These are phyloP conservation scores for Tardiomyces depauwii DNA, from an alignment of 1,139 yeast genomes.

Conservation along the genomic window DNA sequence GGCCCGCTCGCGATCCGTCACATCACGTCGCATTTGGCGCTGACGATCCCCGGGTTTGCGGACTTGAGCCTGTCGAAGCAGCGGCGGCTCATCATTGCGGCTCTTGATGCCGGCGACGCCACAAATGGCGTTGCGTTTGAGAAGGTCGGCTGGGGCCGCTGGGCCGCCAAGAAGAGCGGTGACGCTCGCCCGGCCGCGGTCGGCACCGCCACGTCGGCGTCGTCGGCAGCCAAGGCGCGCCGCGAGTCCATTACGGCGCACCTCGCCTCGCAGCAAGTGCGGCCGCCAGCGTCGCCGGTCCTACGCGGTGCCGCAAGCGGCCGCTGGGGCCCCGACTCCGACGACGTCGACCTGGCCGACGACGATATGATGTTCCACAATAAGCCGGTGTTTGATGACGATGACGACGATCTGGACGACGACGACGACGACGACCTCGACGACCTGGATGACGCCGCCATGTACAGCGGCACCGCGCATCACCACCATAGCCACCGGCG, in stretches of 20 bases:
- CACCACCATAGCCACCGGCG: constrained; percentile 2
- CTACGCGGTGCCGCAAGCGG: constrained; percentile 10
- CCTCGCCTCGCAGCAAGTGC: constrained; percentile 5
- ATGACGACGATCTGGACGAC: constrained; percentile 13
- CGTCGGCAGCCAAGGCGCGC: constrained; percentile 9
- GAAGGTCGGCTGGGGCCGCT: constrained; percentile 97
- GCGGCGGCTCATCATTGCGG: constrained; percentile 80
- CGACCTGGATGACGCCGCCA: constrained; percentile 16
- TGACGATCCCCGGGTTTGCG: constrained; percentile 72
- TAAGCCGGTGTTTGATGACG: constrained; percentile 21
- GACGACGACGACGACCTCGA: constrained; percentile 27
- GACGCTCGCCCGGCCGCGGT: constrained; percentile 17
- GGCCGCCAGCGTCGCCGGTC: constrained; percentile 16
- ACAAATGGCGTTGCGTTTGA: constrained; percentile 61
- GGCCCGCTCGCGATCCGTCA: constrained; percentile 91
- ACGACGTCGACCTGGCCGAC: constrained; percentile 24
- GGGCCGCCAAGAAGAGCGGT: constrained; percentile 62
- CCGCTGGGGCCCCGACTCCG: constrained; percentile 9
- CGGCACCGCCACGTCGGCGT: constrained; percentile 11
- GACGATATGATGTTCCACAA: constrained; percentile 15
- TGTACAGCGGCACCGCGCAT: constrained; percentile 4
- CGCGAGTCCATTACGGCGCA: constrained; percentile 44
- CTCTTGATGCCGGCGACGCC: constrained; percentile 63
- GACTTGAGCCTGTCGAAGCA: constrained; percentile 77
- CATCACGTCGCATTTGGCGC: constrained; percentile 66